Base-by-base conservation (phyloP, 108 stramenopile species). In the Cyclotella cryptica region DNA sequence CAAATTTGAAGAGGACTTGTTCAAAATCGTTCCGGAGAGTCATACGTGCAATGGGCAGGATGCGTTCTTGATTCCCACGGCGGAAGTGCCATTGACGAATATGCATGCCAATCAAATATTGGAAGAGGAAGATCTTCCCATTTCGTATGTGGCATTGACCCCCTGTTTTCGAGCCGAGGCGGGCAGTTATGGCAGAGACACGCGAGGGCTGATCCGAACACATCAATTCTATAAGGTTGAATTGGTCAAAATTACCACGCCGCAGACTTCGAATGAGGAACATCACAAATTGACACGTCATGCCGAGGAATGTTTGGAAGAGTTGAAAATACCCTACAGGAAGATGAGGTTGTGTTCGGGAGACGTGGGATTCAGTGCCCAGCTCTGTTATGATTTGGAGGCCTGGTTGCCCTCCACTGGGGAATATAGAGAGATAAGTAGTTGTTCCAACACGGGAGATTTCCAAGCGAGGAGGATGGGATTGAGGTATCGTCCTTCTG, bases 201-300 rank as follows among this genome's bases (percentile, higher is more conserved):
- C 97, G 28, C 89, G 94, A 40, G 99, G 99, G 18, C 78, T 99
- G 66, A 96, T 98, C 63, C 96, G 99, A 3, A 95, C 96, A 40
- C 99, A 99, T 79, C 99, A 99, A 86, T 98, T 99, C 65, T 86
- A 86, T 57, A 99, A 99, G 92, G 99, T 98, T 12, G 99, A 99
- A 84, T 73, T 99, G 75, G 97, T 98, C 41, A 96, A 97, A 60
- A 90, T 99, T 69, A 96, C 92, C 14, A 88, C 88, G 22, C 86
- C 96, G 28, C 89, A 91, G 41, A 78, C 86, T 3, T 92, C 92
- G 44, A 84, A 80, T 46, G 92, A 81, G 17, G 91, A 98, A 74
- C 98, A 98, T 77, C 96, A 98, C 64, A 72, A 75, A 29, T 79
- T 99, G 47, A 94, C 96, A 17, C 69, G 66, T 51, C 87, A 97